Evolutionary conservation across 164 flowering plant species (phyloP), one percentile per base, ranked within the genome.

Genomic region (Piper betle): DNA sequence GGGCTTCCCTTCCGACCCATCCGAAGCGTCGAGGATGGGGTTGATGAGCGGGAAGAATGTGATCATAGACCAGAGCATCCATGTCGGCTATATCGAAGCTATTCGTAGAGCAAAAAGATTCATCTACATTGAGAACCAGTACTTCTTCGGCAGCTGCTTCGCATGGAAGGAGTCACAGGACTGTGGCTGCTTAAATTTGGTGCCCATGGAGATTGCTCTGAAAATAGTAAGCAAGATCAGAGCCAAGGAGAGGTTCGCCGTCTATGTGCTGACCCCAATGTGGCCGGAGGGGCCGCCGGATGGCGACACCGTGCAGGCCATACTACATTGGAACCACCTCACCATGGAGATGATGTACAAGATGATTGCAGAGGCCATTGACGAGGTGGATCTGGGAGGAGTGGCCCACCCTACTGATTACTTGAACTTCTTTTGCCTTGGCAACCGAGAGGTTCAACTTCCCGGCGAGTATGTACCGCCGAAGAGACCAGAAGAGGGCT

Each of bases 271-370:
- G 60, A 72, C 89, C 39, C 98, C 96, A 7, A 92, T 92, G 97
- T 93, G 97, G 97, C 97, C 98, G 39, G 97, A 93, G 76, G 99
- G 99, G 64, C 81, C 77, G 68, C 97, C 99, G 46, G 86, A 96
- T 19, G 82, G 81, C 57, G 79, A 76, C 65, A 83, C 96, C 33
- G 86, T 88, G 37, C 97, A 93, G 64, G 76, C 95, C 71, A 93
- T 93, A 67, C 79, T 93, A 15, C 90, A 72, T 74, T 93, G 98
- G 97, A 96, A 93, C 96, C 96, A 84, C 62, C 6, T 2, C 2
- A 11, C 98, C 25, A 93, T 93, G 97, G 96, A 93, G 82, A 93
- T 93, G 97, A 93, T 93, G 98, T 93, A 93, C 52, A 92, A 90
- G 71, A 87, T 84, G 0, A 77, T 92, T 39, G 82, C 83, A 71